A percentile compares a stretch with the other conserved stretches of the same genome.
These are phyloP conservation scores for Hypoxylon sp. DNA, from an alignment of 2,329 filamentous ascomycete genomes.

Conservation along the genomic window DNA sequence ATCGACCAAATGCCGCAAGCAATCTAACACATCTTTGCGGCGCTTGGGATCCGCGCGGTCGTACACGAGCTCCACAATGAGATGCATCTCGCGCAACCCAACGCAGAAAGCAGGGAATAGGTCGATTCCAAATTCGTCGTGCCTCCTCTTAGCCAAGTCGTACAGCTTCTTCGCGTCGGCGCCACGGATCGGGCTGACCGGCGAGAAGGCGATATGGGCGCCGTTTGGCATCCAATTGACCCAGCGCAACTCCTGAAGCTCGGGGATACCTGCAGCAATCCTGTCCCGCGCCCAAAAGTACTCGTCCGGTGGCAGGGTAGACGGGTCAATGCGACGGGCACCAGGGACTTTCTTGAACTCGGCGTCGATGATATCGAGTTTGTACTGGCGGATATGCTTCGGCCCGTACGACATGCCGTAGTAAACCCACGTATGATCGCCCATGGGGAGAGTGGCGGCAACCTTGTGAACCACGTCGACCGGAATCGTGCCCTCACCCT, in stretches of 20 bases:
- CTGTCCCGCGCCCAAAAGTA: constrained; percentile 54
- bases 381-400: constrained; percentile 54
- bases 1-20: constrained; percentile 54
- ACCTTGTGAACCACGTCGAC: constrained; percentile 53
- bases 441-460: constrained; percentile 51
- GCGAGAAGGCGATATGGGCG: constrained; percentile 61
- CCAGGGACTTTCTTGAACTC: constrained; percentile 54
- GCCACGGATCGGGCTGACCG: constrained; percentile 61
- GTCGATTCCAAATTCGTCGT: constrained; percentile 57
- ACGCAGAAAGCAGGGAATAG: constrained; percentile 59
- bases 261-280: constrained; percentile 56
- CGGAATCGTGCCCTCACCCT: constrained; percentile 54
- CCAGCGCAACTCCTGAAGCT: constrained; percentile 59
- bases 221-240: constrained; percentile 62
- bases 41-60: constrained; percentile 49
- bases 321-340: constrained; percentile 53
- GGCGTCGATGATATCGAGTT: constrained; percentile 54
- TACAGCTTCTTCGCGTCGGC: constrained; percentile 59
- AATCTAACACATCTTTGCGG: constrained; percentile 48
- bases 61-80: constrained; percentile 56
- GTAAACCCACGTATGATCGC: constrained; percentile 57
- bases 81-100: constrained; percentile 62
- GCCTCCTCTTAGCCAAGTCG: constrained; percentile 53
- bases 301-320: constrained; percentile 54
- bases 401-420: constrained; percentile 57